Percentiles rank a stretch among this genome's conserved stretches.
Evolutionary conservation across 2,329 filamentous ascomycete genomes (phyloP).

Genomic region (Stagonosporopsis vannaccii): DNA sequence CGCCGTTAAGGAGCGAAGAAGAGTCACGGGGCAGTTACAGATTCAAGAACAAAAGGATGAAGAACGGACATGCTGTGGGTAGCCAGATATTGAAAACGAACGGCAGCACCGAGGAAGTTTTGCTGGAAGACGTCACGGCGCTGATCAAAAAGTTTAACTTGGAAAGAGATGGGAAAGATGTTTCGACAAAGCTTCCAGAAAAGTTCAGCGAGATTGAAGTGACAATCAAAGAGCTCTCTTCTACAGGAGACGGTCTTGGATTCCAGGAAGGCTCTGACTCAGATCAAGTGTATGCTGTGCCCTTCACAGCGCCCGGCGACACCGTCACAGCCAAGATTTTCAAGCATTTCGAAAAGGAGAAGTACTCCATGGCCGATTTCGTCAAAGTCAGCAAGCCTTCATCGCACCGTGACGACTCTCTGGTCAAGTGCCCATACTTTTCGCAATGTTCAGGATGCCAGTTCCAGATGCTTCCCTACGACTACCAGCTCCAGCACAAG

Average conservation of each 20-base stretch:
- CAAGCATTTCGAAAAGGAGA: constrained; percentile 69
- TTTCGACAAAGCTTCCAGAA: constrained; percentile 61
- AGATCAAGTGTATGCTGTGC: constrained; percentile 80
- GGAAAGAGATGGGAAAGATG: constrained; percentile 25
- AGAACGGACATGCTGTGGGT: constrained; percentile 49
- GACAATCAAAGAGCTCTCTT: constrained; percentile 82
- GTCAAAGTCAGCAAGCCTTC: constrained; percentile 78
- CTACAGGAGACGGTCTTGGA: constrained; percentile 89
- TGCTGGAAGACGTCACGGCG: constrained; percentile 55
- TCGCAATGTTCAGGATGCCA: constrained; percentile 86
- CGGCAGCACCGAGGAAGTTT: constrained; percentile 58
- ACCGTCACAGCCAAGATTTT: constrained; percentile 78
- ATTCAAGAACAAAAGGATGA: constrained; percentile 58
- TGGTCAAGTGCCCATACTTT: constrained; percentile 87
- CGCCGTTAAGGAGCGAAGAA: constrained; percentile 44
- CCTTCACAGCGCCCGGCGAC: constrained; percentile 89
- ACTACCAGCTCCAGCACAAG: constrained; percentile 85
- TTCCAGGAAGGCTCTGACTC: constrained; percentile 68
- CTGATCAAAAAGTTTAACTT: constrained; percentile 50
- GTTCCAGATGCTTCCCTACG: constrained; percentile 95
- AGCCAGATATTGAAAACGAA: constrained; percentile 50
- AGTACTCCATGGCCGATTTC: constrained; percentile 82
- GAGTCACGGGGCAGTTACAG: constrained; percentile 44
- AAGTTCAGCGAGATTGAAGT: constrained; percentile 80
- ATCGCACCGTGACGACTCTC: constrained; percentile 75